Percentiles rank a stretch among this genome's conserved stretches.
phyloP scores from a whole-genome alignment of 2,329 filamentous ascomycete species.

The Emydomyces testavorans region DNA sequence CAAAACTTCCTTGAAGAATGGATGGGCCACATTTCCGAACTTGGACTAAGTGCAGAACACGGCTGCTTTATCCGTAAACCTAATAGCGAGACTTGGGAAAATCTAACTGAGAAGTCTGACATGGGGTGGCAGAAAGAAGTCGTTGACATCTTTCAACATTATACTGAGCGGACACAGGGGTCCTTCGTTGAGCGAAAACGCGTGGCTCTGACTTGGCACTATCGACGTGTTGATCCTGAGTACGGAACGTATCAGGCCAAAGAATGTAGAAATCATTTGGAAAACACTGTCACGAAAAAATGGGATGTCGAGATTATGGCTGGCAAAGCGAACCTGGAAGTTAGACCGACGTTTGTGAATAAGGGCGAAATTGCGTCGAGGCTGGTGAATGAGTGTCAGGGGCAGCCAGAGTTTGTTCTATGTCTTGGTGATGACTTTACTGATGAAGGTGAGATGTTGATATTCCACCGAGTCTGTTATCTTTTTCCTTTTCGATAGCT shows the following conservation, averaged over 20 bases:
- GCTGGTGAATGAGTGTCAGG: conserved; percentile 58
- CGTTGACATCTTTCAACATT: conserved; percentile 71
- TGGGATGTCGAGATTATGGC: conserved; percentile 95
- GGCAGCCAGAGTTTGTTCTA: conserved; percentile 70
- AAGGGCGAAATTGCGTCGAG: conserved; percentile 91
- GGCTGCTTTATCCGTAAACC: conserved; percentile 89
- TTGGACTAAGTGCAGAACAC: conserved; percentile 95
- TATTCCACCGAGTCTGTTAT: neutral
- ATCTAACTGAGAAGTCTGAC: conserved; percentile 71
- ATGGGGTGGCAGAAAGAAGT: conserved; percentile 91
- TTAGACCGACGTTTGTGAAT: conserved; percentile 93
- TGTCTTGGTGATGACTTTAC: conserved; percentile 94
- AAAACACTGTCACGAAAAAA: conserved; percentile 60
- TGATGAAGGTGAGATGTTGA: conserved; percentile 76
- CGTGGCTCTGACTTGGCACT: conserved; percentile 94
- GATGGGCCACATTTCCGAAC: conserved; percentile 75
- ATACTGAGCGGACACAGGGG: conserved; percentile 74
- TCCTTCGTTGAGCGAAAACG: conserved; percentile 92
- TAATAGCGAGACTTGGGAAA: conserved; percentile 67
- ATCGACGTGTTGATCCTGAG: conserved; percentile 79
- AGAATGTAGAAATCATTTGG: conserved; percentile 71
- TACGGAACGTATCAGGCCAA: conserved; percentile 67
- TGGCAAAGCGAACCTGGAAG: conserved; percentile 93
- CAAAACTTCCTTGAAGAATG: conserved; percentile 83
- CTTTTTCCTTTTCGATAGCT: conserved; percentile 8